Percentiles rank a stretch among this genome's conserved stretches.
Evolutionary conservation across 805 yeast species (phyloP).

Genomic region (Hemisphaericaspora nanyangensis): DNA sequence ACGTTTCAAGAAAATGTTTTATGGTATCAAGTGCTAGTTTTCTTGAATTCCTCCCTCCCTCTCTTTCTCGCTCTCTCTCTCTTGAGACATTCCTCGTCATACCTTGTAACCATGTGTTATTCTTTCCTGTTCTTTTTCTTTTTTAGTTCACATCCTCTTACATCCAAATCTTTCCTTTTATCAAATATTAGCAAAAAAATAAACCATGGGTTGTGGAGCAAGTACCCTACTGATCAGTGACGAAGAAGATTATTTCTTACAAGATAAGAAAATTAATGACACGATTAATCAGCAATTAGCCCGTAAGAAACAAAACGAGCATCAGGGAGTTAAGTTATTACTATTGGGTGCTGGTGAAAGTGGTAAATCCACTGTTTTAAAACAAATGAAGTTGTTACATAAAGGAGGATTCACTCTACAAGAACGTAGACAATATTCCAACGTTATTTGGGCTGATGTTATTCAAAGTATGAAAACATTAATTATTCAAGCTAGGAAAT

Average conservation of each 20-base stretch:
- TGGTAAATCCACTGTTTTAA: constrained; percentile 89
- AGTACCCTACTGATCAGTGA: constrained; percentile 41
- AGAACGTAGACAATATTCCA: constrained; percentile 76
- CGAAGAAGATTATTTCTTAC: constrained; percentile 51
- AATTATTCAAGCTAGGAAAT: constrained; percentile 68
- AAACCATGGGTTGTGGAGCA: constrained; percentile 75
- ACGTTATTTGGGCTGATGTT: constrained; percentile 91
- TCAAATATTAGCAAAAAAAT: too few species aligned
- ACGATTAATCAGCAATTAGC: constrained; percentile 62
- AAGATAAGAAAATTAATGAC: constrained; percentile 53
- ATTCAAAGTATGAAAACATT: constrained; percentile 76
- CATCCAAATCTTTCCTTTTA: too few species aligned
- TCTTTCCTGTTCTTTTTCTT: too few species aligned
- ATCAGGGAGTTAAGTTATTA: constrained; percentile 63
- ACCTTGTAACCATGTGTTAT: too few species aligned
- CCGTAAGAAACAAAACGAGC: constrained; percentile 47
- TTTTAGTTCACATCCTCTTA: too few species aligned
- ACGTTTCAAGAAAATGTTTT: too few species aligned
- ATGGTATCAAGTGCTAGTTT: too few species aligned
- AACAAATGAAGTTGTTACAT: constrained; percentile 82
- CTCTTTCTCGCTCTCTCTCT: too few species aligned
- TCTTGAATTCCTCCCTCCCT: too few species aligned
- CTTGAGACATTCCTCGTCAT: too few species aligned
- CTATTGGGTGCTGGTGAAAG: constrained; percentile 94
- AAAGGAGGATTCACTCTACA: constrained; percentile 78